Evolutionary conservation across 2,329 filamentous ascomycete species (phyloP).

Genomic region (Alternaria infectoria): DNA sequence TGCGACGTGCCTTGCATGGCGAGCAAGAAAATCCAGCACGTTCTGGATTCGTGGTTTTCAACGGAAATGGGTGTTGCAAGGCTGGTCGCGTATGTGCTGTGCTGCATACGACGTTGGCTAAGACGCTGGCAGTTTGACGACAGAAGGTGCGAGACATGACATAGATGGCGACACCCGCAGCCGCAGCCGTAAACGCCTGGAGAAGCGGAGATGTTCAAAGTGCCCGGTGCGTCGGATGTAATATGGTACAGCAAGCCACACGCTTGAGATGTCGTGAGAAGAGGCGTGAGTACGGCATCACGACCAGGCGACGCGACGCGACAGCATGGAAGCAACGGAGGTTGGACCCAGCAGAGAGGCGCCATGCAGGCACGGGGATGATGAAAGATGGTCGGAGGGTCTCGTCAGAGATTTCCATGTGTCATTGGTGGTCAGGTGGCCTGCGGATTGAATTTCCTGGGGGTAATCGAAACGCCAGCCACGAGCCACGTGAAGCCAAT

Average conservation of each 20-base stretch:
- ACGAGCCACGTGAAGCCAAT: conserved; percentile 21
- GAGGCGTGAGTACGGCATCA: conserved; percentile 10
- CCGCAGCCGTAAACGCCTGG: conserved; percentile 2
- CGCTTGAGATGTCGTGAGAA: conserved; percentile 24
- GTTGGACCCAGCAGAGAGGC: conserved; percentile 15
- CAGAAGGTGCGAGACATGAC: conserved; percentile 29
- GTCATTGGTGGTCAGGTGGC: conserved; percentile 29
- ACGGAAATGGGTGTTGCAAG: not conserved
- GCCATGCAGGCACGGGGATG: conserved; percentile 31
- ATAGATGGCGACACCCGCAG: conserved; percentile 22
- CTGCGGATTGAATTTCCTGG: conserved; percentile 20
- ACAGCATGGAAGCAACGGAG: conserved; percentile 18
- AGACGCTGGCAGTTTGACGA: conserved; percentile 16
- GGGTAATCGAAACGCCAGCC: conserved; percentile 21
- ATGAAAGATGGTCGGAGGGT: conserved; percentile 26
- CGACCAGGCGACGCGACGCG: conserved; percentile 18
- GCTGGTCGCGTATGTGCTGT: not conserved
- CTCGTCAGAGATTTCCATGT: conserved; percentile 38
- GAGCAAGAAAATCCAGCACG: not conserved
- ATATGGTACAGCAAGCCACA: conserved; percentile 12
- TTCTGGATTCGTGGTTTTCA: not conserved
- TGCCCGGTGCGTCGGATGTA: conserved; percentile 10
- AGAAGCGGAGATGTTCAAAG: conserved; percentile 18
- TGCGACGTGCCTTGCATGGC: not conserved
- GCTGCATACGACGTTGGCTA: not conserved